Evolutionary conservation across 2,329 filamentous ascomycete genomes (phyloP).

Genomic region (Penicillium freii): DNA sequence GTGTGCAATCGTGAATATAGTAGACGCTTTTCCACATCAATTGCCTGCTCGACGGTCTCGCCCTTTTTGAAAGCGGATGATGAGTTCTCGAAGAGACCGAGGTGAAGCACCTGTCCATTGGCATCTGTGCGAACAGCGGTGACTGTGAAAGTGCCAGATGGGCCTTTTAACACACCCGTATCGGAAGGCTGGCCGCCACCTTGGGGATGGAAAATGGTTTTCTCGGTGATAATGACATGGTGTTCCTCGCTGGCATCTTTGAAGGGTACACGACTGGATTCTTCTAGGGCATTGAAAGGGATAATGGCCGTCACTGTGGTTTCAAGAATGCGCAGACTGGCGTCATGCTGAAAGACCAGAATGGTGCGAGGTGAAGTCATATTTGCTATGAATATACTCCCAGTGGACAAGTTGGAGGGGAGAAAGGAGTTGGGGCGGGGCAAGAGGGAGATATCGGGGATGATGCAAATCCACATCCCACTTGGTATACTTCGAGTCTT

Average conservation of each 20-base stretch:
- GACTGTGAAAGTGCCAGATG: conserved; percentile 51
- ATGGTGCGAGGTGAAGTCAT: conserved; percentile 15
- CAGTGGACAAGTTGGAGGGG: neutral
- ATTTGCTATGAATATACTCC: neutral
- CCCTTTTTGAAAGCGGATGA: conserved; percentile 33
- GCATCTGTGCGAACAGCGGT: conserved; percentile 56
- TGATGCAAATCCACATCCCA: too few relatives aligned
- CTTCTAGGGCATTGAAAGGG: conserved; percentile 52
- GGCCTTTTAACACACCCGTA: conserved; percentile 54
- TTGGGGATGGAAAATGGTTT: conserved; percentile 74
- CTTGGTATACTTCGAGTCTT: neutral
- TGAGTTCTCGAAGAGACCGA: conserved; percentile 55
- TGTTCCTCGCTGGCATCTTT: conserved; percentile 55
- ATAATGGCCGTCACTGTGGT: conserved; percentile 50
- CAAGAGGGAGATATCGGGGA: neutral
- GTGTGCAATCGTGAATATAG: conserved; percentile 70
- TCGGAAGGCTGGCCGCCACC: conserved; percentile 73
- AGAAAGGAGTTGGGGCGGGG: neutral
- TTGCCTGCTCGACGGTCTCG: conserved; percentile 53
- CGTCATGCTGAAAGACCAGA: conserved; percentile 39
- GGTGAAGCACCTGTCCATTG: conserved; percentile 62
- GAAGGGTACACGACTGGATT: conserved; percentile 56
- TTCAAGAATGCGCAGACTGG: conserved; percentile 43
- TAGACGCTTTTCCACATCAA: conserved; percentile 60
- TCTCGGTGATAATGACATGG: conserved; percentile 59